phyloP scores from a whole-genome alignment of 495 filamentous ascomycete genomes.

The Amphirosellinia nigrospora region DNA sequence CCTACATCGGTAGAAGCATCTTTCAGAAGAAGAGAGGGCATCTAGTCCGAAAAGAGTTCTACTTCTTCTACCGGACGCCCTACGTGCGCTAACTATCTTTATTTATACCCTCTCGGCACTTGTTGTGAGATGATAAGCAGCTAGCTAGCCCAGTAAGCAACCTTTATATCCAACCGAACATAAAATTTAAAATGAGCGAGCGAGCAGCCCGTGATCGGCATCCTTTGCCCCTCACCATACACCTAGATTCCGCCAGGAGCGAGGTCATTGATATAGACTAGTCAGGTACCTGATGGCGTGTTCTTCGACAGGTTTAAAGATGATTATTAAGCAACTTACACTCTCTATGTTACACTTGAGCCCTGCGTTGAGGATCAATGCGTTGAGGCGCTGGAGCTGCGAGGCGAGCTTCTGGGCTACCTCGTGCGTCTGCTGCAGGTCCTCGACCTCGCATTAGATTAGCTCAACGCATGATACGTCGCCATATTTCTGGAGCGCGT shows the following conservation, averaged over 20 bases:
- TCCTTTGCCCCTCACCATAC: background rate
- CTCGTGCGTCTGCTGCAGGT: constrained; percentile 46
- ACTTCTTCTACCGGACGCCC: background rate
- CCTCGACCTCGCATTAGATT: constrained; percentile 49
- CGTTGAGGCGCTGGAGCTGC: constrained; percentile 46
- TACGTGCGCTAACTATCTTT: background rate
- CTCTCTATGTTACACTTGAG: constrained; percentile 25
- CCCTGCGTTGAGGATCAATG: constrained; percentile 49
- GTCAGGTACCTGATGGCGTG: background rate
- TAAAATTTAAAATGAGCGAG: background rate
- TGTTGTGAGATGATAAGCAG: background rate
- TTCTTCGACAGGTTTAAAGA: background rate
- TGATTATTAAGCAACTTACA: background rate
- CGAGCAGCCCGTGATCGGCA: background rate
- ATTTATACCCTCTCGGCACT: background rate
- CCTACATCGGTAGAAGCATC: background rate
- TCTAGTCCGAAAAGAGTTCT: background rate
- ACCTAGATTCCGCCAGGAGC: background rate
- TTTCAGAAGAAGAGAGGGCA: background rate
- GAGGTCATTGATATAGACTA: background rate
- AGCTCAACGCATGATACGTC: constrained; percentile 50
- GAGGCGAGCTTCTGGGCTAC: constrained; percentile 46
- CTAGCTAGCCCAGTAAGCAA: background rate
- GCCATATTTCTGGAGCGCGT: constrained; percentile 49
- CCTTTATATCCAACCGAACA: background rate